Evolutionary conservation across 768 basidiomycete species (phyloP), one percentile per base, ranked within the genome.

Genomic region (Boletales sp.): DNA sequence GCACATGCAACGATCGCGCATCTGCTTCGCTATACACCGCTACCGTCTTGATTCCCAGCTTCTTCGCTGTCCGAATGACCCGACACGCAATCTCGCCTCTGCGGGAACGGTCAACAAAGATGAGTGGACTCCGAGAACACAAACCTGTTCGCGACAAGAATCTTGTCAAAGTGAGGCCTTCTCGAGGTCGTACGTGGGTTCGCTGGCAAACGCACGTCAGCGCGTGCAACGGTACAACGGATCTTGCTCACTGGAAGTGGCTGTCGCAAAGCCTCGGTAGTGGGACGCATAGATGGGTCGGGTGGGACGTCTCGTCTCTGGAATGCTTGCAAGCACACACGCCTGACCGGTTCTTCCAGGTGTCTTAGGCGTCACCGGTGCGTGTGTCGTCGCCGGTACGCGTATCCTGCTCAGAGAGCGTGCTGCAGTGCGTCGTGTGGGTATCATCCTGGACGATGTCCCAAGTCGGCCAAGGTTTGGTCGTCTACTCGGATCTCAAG

Each of bases 11-110:
- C 0, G 90, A 78, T 61, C 86, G 75, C 44, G 74, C 80, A 56
- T 97, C 94, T 8, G 83, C 90, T 41, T 94, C 90, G 52, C 88
- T 91, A 64, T 87, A 97, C 8, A 97, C 89, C 0, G 93, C 93
- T 14, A 97, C 94, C 0, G 90, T 93, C 76, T 80, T 85, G 65
- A 97, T 86, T 0, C 94, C 94, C 4, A 97, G 74, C 62, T 87
- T 88, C 67, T 76, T 83, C 3, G 91, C 90, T 0, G 94, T 95
- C 21, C 89, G 84, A 48, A 95, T 95, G 39, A 97, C 90, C 17
- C 94, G 85, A 67, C 94, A 97, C 6, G 94, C 93, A 55, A 97
- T 97, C 69, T 97, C 94, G 41, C 94, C 94, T 67, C 93, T 95
- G 53, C 13, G 32, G 40, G 3, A 27, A 2, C 47, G 5, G 17